Evolutionary conservation across 768 basidiomycete species (phyloP), one percentile per base, ranked within the genome.

Genomic region (Trametes sanguinea): DNA sequence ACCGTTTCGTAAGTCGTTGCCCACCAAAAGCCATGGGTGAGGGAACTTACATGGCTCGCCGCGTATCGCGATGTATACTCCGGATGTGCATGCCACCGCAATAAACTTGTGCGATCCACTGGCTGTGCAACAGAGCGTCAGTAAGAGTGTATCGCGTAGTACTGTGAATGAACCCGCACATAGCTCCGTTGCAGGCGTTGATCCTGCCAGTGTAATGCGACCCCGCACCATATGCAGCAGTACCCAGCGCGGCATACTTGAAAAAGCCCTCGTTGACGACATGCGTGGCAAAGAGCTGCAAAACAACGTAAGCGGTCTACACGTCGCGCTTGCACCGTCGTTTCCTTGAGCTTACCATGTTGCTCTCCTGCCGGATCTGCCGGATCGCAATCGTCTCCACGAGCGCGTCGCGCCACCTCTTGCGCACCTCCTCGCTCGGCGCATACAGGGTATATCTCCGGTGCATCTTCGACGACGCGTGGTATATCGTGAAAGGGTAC

Each of bases 401-500:
- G 17, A 94, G 76, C 11, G 78, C 78, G 11, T 77, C 77, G 17
- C 82, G 60, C 92, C 92, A 94, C 66, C 81, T 84, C 68, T 80
- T 79, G 58, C 92, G 77, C 60, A 80, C 63, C 1, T 75, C 69
- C 47, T 91, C 87, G 11, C 80, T 84, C 16, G 76, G 65, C 0
- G 88, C 86, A 65, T 85, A 90, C 9, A 94, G 76, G 2, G 88
- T 94, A 72, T 93, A 94, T 60, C 86, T 76, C 47, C 91, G 81
- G 53, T 74, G 77, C 16, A 76, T 67, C 54, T 79, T 81, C 54
- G 79, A 80, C 1, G 83, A 80, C 0, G 87, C 85, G 62, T 94
- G 91, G 72, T 85, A 89, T 64, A 94, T 75, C 0, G 85, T 89
- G 71, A 94, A 89, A 1, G 92, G 92, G 69, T 84, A 94, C 68